Conservation (phyloP, 2,329 filamentous ascomycete genomes). For the Metarhizium humberi region DNA sequence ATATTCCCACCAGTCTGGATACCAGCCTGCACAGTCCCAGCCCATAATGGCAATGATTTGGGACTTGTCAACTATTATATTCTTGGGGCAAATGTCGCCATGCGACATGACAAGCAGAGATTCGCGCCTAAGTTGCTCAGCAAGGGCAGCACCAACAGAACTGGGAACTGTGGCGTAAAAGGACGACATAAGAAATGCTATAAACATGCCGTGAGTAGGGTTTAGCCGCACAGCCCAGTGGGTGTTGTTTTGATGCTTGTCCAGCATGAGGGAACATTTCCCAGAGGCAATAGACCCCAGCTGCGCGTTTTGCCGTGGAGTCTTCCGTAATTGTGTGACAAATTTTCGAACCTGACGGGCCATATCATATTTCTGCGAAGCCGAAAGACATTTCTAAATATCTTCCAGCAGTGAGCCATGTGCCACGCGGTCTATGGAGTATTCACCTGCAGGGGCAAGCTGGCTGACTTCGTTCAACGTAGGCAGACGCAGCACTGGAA, state of each 20-base stretch:
- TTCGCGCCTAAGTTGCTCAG: conserved; percentile 10
- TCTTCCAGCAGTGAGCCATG: conserved; percentile 19
- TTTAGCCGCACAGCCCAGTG: conserved; percentile 18
- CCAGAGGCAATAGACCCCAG: conserved; percentile 13
- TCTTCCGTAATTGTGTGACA: conserved; percentile 13
- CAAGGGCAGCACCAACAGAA: conserved; percentile 12
- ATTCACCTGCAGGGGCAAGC: background rate
- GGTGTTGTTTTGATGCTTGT: conserved; percentile 17
- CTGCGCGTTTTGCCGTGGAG: background rate
- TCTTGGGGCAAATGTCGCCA: conserved; percentile 16
- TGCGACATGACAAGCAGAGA: conserved; percentile 15
- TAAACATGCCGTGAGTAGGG: conserved; percentile 11
- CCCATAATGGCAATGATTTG: conserved; percentile 17
- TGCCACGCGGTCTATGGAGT: conserved; percentile 3
- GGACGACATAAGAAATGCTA: conserved; percentile 17
- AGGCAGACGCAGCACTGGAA: conserved; percentile 12
- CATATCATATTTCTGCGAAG: conserved; percentile 14
- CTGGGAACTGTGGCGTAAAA: conserved; percentile 16
- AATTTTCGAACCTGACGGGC: conserved; percentile 18
- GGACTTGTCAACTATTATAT: conserved; percentile 18
- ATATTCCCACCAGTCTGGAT: conserved; percentile 26
- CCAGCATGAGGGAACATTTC: conserved; percentile 15
- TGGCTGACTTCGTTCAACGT: background rate
- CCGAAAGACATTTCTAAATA: conserved; percentile 15
- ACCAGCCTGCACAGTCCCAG: conserved; percentile 23